Base-by-base conservation (phyloP, 768 basidiomycete species). In the Russula sp. region DNA sequence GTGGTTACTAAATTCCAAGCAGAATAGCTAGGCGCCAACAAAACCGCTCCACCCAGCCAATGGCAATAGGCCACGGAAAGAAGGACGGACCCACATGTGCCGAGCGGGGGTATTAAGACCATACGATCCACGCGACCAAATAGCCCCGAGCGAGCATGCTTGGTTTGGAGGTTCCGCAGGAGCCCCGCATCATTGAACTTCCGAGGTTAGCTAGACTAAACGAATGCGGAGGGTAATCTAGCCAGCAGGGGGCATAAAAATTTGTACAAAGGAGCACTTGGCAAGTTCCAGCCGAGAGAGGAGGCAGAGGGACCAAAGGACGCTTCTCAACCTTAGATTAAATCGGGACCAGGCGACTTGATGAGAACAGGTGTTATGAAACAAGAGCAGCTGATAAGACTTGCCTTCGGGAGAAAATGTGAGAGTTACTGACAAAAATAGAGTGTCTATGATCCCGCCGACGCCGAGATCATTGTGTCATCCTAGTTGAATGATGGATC, bases 81-180 rank as follows among this genome's bases (percentile, higher is more conserved):
- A n/a, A 4, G 13, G 32, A 11, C 11, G 3, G 20, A 2, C 5
- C 14, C 40, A 5, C 34, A 11, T 42, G 34, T 47, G 22, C 35
- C 52, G n/a, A 11, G 35, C 44, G 61, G 56, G 22, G 35, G 52
- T 32, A 54, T 50, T 62, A 56, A 50, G n/a, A 34, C 47, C 11
- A 48, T 48, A 48, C 47, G 13, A 13, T 27, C 47, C 20, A 48
- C 3, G 22, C 8, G n/a, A 8, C 45, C 8, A 20, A 47, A 47
- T 47, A 27, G 5, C 22, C 11, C 47, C 47, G 47, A 22, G 42
- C 6, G 6, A 6, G 42, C 16, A 16, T 27, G 27, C 50, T 22
- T 44, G 50, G 9, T 27, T 42, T 31, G 22, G n/a, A 10, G 3
- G 2, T 20, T 51, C 31, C 22, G 6, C 20, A 9, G 14, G 6